Conservation (phyloP, 768 basidiomycete species). For the Termitomyces sp. region DNA sequence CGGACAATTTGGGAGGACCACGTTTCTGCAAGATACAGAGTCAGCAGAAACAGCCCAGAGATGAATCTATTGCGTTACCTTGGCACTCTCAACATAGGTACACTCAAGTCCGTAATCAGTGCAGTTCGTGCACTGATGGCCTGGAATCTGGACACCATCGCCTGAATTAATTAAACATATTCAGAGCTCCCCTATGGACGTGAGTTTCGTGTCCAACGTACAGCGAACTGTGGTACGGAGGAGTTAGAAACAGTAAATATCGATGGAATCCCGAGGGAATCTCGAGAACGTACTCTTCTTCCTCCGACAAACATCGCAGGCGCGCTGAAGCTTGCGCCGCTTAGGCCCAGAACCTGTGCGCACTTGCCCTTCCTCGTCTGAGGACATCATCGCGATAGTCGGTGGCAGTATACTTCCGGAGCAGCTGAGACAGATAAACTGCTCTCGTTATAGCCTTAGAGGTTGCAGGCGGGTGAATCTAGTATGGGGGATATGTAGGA, state of each 20-base stretch:
- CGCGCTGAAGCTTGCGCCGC: conserved; percentile 69
- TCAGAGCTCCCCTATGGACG: not conserved
- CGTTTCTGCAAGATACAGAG: conserved; percentile 35
- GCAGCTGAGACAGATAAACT: conserved; percentile 7
- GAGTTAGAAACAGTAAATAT: not conserved
- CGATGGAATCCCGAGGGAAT: not conserved
- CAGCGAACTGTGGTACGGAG: conserved; percentile 50
- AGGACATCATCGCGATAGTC: conserved; percentile 9
- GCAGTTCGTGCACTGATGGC: conserved; percentile 66
- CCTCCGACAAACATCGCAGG: conserved; percentile 79
- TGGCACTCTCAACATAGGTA: conserved; percentile 68
- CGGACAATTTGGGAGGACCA: conserved; percentile 60
- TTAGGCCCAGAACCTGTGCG: conserved; percentile 3
- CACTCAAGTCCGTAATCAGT: conserved; percentile 61
- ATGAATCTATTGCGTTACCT: conserved; percentile 37
- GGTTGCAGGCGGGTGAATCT: not conserved
- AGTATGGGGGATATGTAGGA: not conserved
- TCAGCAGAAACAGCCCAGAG: not conserved
- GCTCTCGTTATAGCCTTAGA: not conserved
- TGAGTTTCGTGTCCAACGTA: conserved; percentile 26
- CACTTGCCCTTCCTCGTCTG: conserved; percentile 10
- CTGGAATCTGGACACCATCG: conserved; percentile 67
- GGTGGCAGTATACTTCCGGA: not conserved
- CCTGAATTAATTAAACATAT: conserved; percentile 31
- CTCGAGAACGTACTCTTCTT: conserved; percentile 64